phyloP scores from a whole-genome alignment of 2,329 filamentous ascomycete species.

The Apiospora hydei region DNA sequence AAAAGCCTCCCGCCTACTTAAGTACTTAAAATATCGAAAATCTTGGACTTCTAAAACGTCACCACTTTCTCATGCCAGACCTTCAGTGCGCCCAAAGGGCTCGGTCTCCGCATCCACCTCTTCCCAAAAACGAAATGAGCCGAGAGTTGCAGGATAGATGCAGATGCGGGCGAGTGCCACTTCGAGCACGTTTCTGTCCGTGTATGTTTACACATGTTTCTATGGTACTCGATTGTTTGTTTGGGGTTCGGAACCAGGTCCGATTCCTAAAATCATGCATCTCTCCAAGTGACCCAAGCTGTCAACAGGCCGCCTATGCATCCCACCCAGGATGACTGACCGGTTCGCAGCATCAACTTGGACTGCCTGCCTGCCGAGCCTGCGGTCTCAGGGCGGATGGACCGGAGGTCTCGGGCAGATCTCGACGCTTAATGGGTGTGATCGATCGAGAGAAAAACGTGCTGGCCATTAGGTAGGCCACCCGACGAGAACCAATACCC shows the following conservation, averaged over 20 bases:
- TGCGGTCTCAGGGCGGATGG: neutral
- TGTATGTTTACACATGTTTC: neutral
- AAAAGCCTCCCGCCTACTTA: neutral
- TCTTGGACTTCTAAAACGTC: slow-evolving; percentile 7
- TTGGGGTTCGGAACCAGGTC: neutral
- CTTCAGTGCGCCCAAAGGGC: neutral
- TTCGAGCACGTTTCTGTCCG: neutral
- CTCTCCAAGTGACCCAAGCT: neutral
- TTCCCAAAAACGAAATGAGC: neutral
- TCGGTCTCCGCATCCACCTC: neutral
- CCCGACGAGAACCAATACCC: neutral
- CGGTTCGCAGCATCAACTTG: neutral
- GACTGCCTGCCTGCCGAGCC: neutral
- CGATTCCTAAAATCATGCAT: neutral
- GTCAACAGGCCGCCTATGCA: neutral
- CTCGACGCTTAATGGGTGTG: neutral
- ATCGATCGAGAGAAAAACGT: neutral
- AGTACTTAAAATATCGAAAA: neutral
- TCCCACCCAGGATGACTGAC: neutral
- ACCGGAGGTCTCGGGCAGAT: neutral
- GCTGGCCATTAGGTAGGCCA: neutral
- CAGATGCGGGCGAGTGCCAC: neutral
- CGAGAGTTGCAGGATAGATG: slow-evolving; percentile 5
- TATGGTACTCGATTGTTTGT: neutral
- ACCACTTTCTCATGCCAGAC: slow-evolving; percentile 8